A percentile compares a stretch with the other conserved stretches of the same genome.
Conservation (phyloP, 257 asterid species). For the Solanum corneliomulleri region DNA sequence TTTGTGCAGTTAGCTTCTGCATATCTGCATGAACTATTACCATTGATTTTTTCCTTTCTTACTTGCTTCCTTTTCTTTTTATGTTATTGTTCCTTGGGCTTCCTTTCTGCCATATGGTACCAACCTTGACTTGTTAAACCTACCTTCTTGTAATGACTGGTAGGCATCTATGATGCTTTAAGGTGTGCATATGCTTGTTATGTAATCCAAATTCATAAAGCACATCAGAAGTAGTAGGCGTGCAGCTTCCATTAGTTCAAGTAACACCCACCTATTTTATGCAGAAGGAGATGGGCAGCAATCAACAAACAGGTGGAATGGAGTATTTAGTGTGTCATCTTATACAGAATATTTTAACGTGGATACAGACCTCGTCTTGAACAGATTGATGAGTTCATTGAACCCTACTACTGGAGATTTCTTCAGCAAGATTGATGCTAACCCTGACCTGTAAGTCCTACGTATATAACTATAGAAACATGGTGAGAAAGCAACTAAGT, state of each 20-base stretch:
- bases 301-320: slow-evolving; percentile 67
- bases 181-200: background rate
- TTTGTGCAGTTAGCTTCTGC: background rate
- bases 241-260: background rate
- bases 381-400: slow-evolving; percentile 83
- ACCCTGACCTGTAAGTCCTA: slow-evolving; percentile 91
- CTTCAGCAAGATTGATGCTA: slow-evolving; percentile 77
- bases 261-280: background rate
- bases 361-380: slow-evolving; percentile 80
- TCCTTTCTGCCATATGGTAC: background rate
- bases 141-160: background rate
- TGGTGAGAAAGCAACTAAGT: background rate
- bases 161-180: background rate
- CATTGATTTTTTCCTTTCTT: background rate
- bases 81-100: background rate
- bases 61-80: background rate
- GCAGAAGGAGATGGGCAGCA: slow-evolving; percentile 68
- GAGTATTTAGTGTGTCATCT: slow-evolving; percentile 66
- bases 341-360: slow-evolving; percentile 87
- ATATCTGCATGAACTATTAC: background rate
- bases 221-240: background rate
- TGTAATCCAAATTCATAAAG: background rate
- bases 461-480: background rate
- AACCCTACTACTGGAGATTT: slow-evolving; percentile 83
- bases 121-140: background rate